phyloP scores from a whole-genome alignment of 768 basidiomycete genomes.

The Suillus placidus region DNA sequence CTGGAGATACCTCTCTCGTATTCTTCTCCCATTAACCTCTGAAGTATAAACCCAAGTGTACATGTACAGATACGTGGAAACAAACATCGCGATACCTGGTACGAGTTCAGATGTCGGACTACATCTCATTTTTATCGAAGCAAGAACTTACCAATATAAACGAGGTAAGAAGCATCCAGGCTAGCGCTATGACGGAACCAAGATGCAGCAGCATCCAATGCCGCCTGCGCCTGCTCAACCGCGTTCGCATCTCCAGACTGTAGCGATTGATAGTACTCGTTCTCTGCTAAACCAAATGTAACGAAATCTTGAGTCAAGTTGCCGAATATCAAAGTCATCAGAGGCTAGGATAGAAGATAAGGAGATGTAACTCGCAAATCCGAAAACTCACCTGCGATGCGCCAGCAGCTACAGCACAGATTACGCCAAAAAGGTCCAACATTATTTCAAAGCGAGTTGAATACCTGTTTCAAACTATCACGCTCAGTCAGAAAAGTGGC shows the following conservation, averaged over 20 bases:
- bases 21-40: slow-evolving; percentile 49
- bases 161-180: slow-evolving; percentile 40
- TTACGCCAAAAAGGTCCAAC: slow-evolving; percentile 69
- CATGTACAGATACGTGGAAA: slow-evolving; percentile 47
- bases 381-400: slow-evolving; percentile 66
- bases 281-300: slow-evolving; percentile 27
- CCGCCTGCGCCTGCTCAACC: slow-evolving; percentile 6
- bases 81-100: slow-evolving; percentile 48
- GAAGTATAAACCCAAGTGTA: slow-evolving; percentile 37
- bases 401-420: slow-evolving; percentile 73
- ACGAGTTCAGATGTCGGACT: not conserved
- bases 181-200: slow-evolving; percentile 34
- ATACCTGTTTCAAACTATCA: slow-evolving; percentile 51
- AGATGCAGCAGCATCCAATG: slow-evolving; percentile 15
- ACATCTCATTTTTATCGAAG: not conserved
- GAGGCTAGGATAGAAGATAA: slow-evolving; percentile 24
- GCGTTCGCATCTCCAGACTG: slow-evolving; percentile 18
- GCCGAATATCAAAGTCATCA: slow-evolving; percentile 54
- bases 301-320: slow-evolving; percentile 46
- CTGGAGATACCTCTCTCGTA: slow-evolving; percentile 52
- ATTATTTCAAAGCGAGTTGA: slow-evolving; percentile 70
- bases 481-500: not conserved
- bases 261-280: slow-evolving; percentile 6
- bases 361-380: slow-evolving; percentile 1
- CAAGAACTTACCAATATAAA: slow-evolving; percentile 39